These are phyloP conservation scores for Backusella westeae DNA, from an alignment of 192 early-diverging fungal genomes.

Conservation along the genomic window DNA sequence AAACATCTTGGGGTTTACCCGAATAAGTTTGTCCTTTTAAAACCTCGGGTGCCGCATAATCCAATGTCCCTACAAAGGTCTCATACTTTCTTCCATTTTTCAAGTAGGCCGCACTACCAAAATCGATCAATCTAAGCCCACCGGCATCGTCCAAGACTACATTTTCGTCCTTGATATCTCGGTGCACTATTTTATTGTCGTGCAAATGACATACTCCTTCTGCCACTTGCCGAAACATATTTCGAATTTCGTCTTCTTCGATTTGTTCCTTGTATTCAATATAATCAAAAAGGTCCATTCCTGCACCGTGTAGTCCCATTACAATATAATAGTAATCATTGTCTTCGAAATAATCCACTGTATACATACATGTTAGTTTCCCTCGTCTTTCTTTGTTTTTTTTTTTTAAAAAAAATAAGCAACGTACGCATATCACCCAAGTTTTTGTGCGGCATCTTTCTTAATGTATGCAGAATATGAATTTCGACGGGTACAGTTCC, in stretches of 20 bases:
- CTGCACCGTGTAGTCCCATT: conserved; percentile 56
- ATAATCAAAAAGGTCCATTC: conserved; percentile 69
- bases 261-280: conserved; percentile 61
- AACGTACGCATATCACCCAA: conserved; percentile 50
- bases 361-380: conserved; percentile 1
- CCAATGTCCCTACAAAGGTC: conserved; percentile 71
- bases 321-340: conserved; percentile 67
- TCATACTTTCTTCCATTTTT: conserved; percentile 57
- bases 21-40: conserved; percentile 64
- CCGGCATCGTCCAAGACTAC: conserved; percentile 64
- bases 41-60: conserved; percentile 76
- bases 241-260: conserved; percentile 50
- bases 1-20: conserved; percentile 81
- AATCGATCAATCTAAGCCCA: conserved; percentile 77
- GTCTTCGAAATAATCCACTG: conserved; percentile 76
- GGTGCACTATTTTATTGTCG: conserved; percentile 65
- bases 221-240: conserved; percentile 58
- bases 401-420: background rate
- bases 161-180: conserved; percentile 92
- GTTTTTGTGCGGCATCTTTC: conserved; percentile 52
- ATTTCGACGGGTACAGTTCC: conserved; percentile 76
- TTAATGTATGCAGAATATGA: conserved; percentile 63
- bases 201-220: conserved; percentile 61
- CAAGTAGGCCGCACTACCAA: conserved; percentile 70
- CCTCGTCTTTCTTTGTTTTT: background rate